Conservation (phyloP, 2,329 filamentous ascomycete genomes). For the Alternaria longipes region DNA sequence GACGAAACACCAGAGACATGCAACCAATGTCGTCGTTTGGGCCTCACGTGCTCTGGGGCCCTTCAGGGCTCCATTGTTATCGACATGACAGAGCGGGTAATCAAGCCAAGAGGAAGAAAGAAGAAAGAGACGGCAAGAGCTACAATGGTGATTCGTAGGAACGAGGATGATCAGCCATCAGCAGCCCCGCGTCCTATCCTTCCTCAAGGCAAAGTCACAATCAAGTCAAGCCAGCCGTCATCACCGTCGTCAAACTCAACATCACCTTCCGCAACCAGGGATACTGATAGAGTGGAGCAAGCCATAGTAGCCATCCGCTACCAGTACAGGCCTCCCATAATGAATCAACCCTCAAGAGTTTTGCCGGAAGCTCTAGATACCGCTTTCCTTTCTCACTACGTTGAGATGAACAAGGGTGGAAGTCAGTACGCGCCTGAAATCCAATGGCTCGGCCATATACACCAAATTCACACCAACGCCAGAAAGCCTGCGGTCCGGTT, state of each 20-base stretch:
- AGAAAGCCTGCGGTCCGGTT: constrained; percentile 37
- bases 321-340: constrained; percentile 34
- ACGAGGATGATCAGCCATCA: not conserved
- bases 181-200: not conserved
- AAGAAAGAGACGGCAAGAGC: constrained; percentile 26
- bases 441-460: constrained; percentile 40
- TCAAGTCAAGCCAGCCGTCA: not conserved
- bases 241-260: not conserved
- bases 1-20: constrained; percentile 41
- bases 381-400: constrained; percentile 44
- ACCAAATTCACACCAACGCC: constrained; percentile 28
- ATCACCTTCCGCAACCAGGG: constrained; percentile 3
- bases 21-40: constrained; percentile 30
- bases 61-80: constrained; percentile 47
- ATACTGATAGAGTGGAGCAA: constrained; percentile 25
- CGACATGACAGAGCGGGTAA: constrained; percentile 46
- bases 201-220: not conserved
- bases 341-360: constrained; percentile 38
- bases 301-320: constrained; percentile 35
- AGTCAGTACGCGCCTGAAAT: constrained; percentile 30
- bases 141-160: constrained; percentile 5
- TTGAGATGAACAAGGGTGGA: constrained; percentile 36
- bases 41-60: constrained; percentile 43
- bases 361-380: constrained; percentile 36
- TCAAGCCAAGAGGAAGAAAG: constrained; percentile 33